Conservation (phyloP, 768 basidiomycete species). For the Agaricus subrufescens region DNA sequence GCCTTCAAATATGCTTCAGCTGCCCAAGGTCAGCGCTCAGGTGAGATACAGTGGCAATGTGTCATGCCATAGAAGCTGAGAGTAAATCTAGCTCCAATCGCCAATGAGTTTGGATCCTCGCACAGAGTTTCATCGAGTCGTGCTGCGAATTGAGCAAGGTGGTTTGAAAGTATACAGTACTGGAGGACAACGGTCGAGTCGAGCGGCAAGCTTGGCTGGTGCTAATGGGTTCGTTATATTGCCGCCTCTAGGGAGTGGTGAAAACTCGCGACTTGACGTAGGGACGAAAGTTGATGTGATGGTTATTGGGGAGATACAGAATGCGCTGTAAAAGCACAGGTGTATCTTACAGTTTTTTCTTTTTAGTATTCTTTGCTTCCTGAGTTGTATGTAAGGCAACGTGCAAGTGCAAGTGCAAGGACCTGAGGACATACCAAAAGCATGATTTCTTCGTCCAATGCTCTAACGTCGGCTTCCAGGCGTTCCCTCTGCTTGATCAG, state of each 20-base stretch:
- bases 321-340: conserved; percentile 1
- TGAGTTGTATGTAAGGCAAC: not conserved
- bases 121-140: conserved; percentile 79
- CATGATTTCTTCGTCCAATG: conserved; percentile 59
- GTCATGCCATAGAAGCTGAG: not conserved
- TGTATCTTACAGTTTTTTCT: conserved; percentile 1
- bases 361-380: conserved; percentile 8
- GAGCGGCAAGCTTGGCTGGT: conserved; percentile 73
- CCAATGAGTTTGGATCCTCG: conserved; percentile 67
- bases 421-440: conserved; percentile 34
- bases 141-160: conserved; percentile 31
- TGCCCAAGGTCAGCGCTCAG: conserved; percentile 61
- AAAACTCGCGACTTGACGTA: conserved; percentile 30
- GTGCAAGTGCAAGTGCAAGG: not conserved
- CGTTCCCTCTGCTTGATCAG: conserved; percentile 62
- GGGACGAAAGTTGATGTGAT: conserved; percentile 60
- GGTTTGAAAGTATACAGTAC: conserved; percentile 71
- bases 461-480: conserved; percentile 57
- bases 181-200: conserved; percentile 82
- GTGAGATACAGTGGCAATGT: conserved; percentile 29
- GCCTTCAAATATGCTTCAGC: conserved; percentile 42
- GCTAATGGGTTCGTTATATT: conserved; percentile 78
- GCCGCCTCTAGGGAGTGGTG: conserved; percentile 32
- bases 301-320: conserved; percentile 61
- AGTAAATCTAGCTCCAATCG: conserved; percentile 42